Evolutionary conservation across 345 rosid species (phyloP), one percentile per base, ranked within the genome.

Genomic region (Erodium maritimum): DNA sequence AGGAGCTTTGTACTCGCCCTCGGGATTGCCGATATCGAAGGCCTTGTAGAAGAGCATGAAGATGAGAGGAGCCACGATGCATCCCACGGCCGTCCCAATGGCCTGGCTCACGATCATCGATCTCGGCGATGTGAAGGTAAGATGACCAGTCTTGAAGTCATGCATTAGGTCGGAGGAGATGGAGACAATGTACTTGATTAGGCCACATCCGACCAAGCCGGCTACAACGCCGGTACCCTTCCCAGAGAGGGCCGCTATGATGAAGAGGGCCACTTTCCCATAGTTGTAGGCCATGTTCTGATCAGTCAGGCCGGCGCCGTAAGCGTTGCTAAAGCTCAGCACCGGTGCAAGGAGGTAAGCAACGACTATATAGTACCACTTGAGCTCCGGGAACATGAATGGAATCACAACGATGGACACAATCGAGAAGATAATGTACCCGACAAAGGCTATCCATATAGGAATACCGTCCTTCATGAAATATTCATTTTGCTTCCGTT

Each of bases 261-360:
- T 75, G 56, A 90, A 87, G 52, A 90, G 88, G 0, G 95, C 95
- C 0, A 86, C 94, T 73, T 90, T 90, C n/a, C 95, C 97, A 1
- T 90, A 90, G 59, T 90, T 90, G 64, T 80, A 90, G 54, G 94
- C 91, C 95, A 90, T 87, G 79, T 87, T 90, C 90, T 87, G 85
- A 73, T 87, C 97, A 0, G 95, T 90, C 48, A 87, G 79, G 17
- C 97, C 95, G 14, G 95, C 88, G 19, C 97, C 95, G 51, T 90
- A 90, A 0, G 97, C 97, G 42, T 90, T 90, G 76, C 97, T 85
- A 75, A 87, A 90, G 73, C 97, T 80, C 23, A 90, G 86, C 53
- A 81, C 72, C 2, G 97, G 97, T 0, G 97, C 95, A 2, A 90
- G 79, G 42, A 82, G 67, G 76, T 90, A 90, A 29, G 97, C 97